Base-by-base conservation (phyloP, 2,329 filamentous ascomycete species). In the Leptographium radiaticola region DNA sequence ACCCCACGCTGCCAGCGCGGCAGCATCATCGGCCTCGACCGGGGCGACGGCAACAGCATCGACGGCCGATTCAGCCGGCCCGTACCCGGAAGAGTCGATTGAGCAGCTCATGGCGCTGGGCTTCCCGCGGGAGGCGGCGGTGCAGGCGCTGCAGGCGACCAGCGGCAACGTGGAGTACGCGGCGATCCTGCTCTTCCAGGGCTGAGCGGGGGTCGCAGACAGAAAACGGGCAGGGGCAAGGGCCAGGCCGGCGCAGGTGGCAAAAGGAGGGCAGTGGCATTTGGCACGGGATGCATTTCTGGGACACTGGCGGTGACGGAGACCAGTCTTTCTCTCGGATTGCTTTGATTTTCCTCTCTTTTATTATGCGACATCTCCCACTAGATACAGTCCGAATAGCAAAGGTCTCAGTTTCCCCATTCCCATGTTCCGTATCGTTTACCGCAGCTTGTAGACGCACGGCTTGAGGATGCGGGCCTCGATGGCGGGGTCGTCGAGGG, bases 391-490 rank as follows among this genome's bases (percentile, higher is more conserved):
- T 25, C 25, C 25, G 25, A 25, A 25, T 25, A 25, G 25, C 25
- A 2, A 25, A 25, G 25, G 25, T 25, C 25, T 25, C 25, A 25
- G 25, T 25, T 25, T 25, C 25, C 25, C 25, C n/a, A n/a, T n/a
- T n/a, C n/a, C n/a, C n/a, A n/a, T n/a, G n/a, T n/a, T n/a, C n/a
- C n/a, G n/a, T n/a, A n/a, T n/a, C n/a, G n/a, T n/a, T n/a, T n/a
- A 94, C 62, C 91, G 80, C 60, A 90, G 79, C 73, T 97, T 97
- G 70, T 97, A 97, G 57, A 97, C 82, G 71, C 93, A 97, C 18
- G 93, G 93, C 74, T 97, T 97, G 61, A 98, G 69, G 54, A 91
- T 75, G 36, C 66, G 70, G 52, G 72, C 71, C 65, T 84, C 87
- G 60, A 84, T 81, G 6, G 75, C 75, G 18, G 76, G 77, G 43